Conservation (phyloP, 495 filamentous ascomycete species). For the Choiromyces venosus region DNA sequence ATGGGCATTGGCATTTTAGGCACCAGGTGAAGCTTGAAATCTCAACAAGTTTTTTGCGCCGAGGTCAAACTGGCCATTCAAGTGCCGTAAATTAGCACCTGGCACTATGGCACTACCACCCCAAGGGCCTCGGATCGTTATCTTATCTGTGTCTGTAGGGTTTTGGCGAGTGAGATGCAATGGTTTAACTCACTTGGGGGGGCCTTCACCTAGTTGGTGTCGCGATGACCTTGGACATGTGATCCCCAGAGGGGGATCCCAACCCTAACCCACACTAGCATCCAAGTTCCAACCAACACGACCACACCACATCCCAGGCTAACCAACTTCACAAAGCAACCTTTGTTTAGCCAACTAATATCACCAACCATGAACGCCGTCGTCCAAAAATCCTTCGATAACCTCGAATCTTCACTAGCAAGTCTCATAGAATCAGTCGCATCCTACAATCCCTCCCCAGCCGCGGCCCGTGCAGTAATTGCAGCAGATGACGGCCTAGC, state of each 20-base stretch:
- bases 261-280: neutral
- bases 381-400: conserved; percentile 51
- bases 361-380: conserved; percentile 28
- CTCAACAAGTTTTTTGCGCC: neutral
- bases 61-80: neutral
- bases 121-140: neutral
- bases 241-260: neutral
- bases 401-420: conserved; percentile 61
- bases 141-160: neutral
- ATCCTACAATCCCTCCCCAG: conserved; percentile 66
- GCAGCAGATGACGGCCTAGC: conserved; percentile 62
- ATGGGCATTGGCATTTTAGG: neutral
- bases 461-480: conserved; percentile 58
- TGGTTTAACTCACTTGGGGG: neutral
- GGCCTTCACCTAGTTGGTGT: neutral
- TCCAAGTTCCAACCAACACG: neutral
- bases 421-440: conserved; percentile 67
- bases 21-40: neutral
- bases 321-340: neutral
- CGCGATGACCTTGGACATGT: neutral
- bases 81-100: neutral
- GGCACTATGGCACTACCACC: neutral
- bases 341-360: neutral
- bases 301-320: neutral
- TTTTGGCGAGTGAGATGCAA: neutral